These are phyloP conservation scores for Volutella citrinella DNA, from an alignment of 2,329 filamentous ascomycete species.

Conservation along the genomic window DNA sequence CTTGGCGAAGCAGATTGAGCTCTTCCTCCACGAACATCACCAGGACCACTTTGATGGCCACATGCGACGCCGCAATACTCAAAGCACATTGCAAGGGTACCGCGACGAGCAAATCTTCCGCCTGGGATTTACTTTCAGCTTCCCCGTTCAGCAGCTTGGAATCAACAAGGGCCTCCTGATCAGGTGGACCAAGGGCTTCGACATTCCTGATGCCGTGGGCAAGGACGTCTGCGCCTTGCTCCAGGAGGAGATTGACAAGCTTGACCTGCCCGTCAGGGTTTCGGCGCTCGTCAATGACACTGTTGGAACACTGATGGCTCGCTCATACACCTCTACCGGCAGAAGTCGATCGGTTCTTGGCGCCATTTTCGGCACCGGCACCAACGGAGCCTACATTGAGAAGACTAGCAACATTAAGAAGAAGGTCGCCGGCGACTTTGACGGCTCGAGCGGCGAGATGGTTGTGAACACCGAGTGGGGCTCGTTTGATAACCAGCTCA, in stretches of 20 bases:
- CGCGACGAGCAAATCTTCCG: constrained; percentile 79
- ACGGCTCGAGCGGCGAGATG: constrained; percentile 85
- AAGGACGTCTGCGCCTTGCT: constrained; percentile 92
- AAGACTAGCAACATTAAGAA: constrained; percentile 85
- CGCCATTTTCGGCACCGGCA: constrained; percentile 95
- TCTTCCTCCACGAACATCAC: constrained; percentile 84
- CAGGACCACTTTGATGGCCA: constrained; percentile 78
- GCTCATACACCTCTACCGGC: constrained; percentile 88
- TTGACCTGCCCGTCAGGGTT: constrained; percentile 87
- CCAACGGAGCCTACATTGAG: constrained; percentile 96
- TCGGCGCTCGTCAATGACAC: constrained; percentile 96
- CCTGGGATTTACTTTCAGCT: constrained; percentile 98
- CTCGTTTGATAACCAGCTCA: constrained; percentile 92
- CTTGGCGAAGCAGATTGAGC: constrained; percentile 86
- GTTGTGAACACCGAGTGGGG: constrained; percentile 99
- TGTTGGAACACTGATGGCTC: constrained; percentile 94
- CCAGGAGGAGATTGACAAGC: constrained; percentile 82
- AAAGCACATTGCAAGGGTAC: constrained; percentile 56
- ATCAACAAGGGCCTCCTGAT: constrained; percentile 95
- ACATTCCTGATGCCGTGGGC: constrained; percentile 90
- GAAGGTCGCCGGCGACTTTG: constrained; percentile 65
- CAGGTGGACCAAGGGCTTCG: constrained; percentile 98
- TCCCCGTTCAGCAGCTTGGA: constrained; percentile 88
- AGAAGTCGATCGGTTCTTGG: constrained; percentile 86
- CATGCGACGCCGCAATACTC: constrained; percentile 60